Conservation (phyloP, 176 grass and related monocot genomes). For the Oryza coarctata region DNA sequence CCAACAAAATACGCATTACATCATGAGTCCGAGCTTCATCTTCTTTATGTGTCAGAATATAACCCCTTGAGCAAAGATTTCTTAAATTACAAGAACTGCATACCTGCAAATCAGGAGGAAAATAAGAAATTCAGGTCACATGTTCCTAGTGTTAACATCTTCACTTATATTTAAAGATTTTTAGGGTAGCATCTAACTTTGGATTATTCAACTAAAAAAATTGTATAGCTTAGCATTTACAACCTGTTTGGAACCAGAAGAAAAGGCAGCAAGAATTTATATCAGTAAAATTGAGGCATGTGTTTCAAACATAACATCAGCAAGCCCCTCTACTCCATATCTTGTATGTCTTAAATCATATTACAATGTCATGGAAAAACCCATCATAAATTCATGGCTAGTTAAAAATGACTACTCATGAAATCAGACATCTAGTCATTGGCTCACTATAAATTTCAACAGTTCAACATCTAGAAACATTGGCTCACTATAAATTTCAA, state of each 20-base stretch:
- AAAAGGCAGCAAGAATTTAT: background rate
- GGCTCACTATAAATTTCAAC: no score
- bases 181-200: background rate
- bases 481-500: no score
- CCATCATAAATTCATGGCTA: background rate
- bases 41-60: conserved; percentile 93
- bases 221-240: background rate
- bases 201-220: background rate
- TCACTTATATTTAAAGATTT: background rate
- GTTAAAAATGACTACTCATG: no score
- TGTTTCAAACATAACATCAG: background rate
- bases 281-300: background rate
- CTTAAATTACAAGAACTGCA: conserved; percentile 89
- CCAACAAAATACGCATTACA: conserved; percentile 79
- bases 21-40: conserved; percentile 92
- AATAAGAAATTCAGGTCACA: conserved; percentile 25
- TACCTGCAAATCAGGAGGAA: conserved; percentile 59
- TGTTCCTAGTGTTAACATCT: background rate
- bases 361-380: background rate
- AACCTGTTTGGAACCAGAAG: background rate
- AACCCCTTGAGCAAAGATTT: conserved; percentile 70
- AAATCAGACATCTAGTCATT: no score
- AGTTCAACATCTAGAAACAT: no score
- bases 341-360: background rate
- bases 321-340: background rate